Percentiles rank a stretch among this genome's conserved stretches.
These are phyloP conservation scores for Torulaspora franciscae DNA, from an alignment of 805 yeast genomes.

Conservation along the genomic window DNA sequence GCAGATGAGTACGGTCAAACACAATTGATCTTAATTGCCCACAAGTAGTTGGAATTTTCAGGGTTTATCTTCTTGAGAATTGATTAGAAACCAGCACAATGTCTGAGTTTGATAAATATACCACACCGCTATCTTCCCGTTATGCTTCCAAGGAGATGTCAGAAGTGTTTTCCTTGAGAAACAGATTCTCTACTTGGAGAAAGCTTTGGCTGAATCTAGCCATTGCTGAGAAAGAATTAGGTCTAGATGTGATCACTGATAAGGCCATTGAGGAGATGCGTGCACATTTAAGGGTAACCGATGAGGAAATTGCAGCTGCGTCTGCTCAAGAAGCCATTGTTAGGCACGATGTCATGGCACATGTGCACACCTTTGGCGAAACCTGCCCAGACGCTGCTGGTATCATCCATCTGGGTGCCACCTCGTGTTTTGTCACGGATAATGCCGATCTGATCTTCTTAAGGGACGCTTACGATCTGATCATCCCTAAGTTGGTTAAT, in stretches of 20 bases:
- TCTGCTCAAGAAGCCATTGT: constrained; percentile 93
- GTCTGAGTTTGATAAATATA: constrained; percentile 60
- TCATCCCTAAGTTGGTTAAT: constrained; percentile 92
- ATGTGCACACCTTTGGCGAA: constrained; percentile 91
- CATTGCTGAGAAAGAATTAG: constrained; percentile 89
- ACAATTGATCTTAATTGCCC: neutral
- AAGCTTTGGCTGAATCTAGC: constrained; percentile 94
- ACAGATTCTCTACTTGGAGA: constrained; percentile 97
- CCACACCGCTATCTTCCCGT: constrained; percentile 92
- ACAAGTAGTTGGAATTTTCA: too few species aligned
- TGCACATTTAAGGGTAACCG: constrained; percentile 73
- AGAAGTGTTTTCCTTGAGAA: constrained; percentile 81
- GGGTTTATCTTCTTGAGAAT: neutral
- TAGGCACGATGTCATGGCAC: constrained; percentile 99
- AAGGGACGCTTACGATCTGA: constrained; percentile 89
- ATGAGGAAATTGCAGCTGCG: constrained; percentile 87
- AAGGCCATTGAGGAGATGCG: constrained; percentile 88
- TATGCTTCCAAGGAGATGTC: constrained; percentile 99
- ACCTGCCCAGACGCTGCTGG: constrained; percentile 96
- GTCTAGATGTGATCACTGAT: constrained; percentile 76
- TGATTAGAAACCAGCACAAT: constrained; percentile 10
- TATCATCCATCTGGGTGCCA: constrained; percentile 96
- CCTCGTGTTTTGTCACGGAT: constrained; percentile 96
- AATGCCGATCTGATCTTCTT: constrained; percentile 95
- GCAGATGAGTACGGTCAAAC: neutral